Conservation (phyloP, 2,329 filamentous ascomycete genomes). For the Sclerotinia glacialis region DNA sequence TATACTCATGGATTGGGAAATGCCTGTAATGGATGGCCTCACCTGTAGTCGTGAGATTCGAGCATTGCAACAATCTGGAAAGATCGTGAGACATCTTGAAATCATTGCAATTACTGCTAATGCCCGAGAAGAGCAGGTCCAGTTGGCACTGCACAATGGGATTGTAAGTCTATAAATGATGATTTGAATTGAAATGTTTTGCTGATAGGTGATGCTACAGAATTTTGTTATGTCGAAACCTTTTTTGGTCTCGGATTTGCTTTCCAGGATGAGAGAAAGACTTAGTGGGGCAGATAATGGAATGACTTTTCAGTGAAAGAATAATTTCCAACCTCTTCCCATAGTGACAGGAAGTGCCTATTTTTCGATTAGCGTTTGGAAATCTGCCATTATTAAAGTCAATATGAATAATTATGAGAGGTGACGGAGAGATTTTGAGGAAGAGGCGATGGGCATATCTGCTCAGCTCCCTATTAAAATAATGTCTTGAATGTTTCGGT, state of each 20-base stretch:
- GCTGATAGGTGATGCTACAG: slow-evolving; percentile 12
- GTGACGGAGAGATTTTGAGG: background rate
- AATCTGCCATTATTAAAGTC: background rate
- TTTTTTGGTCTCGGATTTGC: slow-evolving; percentile 28
- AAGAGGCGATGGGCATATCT: background rate
- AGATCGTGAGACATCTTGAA: slow-evolving; percentile 47
- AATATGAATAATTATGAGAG: no score
- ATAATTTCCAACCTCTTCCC: background rate
- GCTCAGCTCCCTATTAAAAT: background rate
- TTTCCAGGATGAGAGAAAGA: slow-evolving; percentile 30
- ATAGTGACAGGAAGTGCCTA: background rate
- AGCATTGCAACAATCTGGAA: slow-evolving; percentile 52
- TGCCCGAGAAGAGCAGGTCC: slow-evolving; percentile 35
- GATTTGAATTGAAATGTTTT: background rate
- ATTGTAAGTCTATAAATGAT: slow-evolving; percentile 8
- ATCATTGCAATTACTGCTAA: slow-evolving; percentile 40
- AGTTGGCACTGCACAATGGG: slow-evolving; percentile 17
- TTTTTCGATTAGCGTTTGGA: background rate
- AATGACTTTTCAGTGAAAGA: background rate
- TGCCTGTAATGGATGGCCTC: slow-evolving; percentile 71
- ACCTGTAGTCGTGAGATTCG: slow-evolving; percentile 64
- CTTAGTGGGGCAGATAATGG: slow-evolving; percentile 19
- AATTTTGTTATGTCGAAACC: slow-evolving; percentile 34
- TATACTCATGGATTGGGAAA: slow-evolving; percentile 74
- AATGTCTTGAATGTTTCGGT: background rate